Percentiles rank a stretch among this genome's conserved stretches.
Conservation (phyloP, 352 stramenopile genomes). For the Pythium monospermum region DNA sequence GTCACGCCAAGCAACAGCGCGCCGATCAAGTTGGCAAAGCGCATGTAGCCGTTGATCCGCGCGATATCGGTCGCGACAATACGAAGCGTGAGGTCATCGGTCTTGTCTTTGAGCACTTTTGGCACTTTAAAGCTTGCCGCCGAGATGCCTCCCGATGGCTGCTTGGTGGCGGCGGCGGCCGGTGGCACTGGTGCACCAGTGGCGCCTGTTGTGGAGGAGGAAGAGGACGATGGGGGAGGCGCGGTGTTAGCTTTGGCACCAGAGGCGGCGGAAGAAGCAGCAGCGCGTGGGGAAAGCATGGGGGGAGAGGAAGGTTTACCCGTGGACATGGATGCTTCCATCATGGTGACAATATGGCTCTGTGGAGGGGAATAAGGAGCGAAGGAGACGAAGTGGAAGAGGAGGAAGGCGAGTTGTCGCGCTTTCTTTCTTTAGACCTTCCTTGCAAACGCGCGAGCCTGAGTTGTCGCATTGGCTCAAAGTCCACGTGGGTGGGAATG, state of each 20-base stretch:
- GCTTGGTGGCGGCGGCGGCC: constrained; percentile 38
- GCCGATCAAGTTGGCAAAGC: constrained; percentile 67
- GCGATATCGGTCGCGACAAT: constrained; percentile 75
- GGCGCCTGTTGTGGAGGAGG: constrained; percentile 14
- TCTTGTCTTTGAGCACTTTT: constrained; percentile 58
- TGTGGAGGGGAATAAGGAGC: constrained; percentile 6
- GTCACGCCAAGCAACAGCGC: constrained; percentile 58
- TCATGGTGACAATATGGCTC: constrained; percentile 9
- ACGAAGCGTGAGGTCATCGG: constrained; percentile 62
- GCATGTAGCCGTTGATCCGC: constrained; percentile 86
- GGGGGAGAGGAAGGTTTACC: constrained; percentile 15
- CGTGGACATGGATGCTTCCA: constrained; percentile 18
- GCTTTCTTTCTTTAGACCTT: constrained; percentile 5
- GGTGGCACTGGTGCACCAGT: constrained; percentile 1
- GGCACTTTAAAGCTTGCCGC: constrained; percentile 40
- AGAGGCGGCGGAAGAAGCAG: not conserved
- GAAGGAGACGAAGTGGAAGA: too few relatives aligned
- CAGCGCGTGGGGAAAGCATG: not conserved
- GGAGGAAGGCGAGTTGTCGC: not conserved
- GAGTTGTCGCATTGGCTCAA: constrained; percentile 1
- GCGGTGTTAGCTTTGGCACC: constrained; percentile 14
- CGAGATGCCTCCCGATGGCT: constrained; percentile 4
- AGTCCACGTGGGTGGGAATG: constrained; percentile 1
- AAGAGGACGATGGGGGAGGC: constrained; percentile 5
- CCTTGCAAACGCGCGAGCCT: not conserved